phyloP scores from a whole-genome alignment of 208 protist species.

The Leishmania martiniquensis region DNA sequence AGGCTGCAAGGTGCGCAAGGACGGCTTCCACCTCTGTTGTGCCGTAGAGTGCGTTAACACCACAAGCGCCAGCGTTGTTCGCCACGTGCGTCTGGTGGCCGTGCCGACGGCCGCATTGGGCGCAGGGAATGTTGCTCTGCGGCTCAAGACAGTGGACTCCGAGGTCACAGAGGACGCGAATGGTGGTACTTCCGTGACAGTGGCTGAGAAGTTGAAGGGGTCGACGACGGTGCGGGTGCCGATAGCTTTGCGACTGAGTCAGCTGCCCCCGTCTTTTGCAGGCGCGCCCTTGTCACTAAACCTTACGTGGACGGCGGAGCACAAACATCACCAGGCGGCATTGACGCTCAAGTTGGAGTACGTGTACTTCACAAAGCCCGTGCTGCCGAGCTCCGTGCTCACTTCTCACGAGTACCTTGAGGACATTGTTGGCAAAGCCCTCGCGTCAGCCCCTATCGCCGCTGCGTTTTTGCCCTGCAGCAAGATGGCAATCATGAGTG shows the following conservation, averaged over 20 bases:
- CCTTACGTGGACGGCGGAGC: slow-evolving; percentile 50
- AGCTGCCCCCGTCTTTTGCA: slow-evolving; percentile 38
- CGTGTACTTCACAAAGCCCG: slow-evolving; percentile 62
- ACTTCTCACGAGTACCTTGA: slow-evolving; percentile 41
- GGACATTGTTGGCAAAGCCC: slow-evolving; percentile 33
- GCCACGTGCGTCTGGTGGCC: slow-evolving; percentile 20
- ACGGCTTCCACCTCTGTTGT: slow-evolving; percentile 43
- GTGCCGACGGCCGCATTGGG: slow-evolving; percentile 20
- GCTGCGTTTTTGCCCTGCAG: slow-evolving; percentile 58
- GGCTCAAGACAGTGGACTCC: background rate
- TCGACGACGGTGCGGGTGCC: slow-evolving; percentile 29
- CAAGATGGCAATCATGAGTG: slow-evolving; percentile 36
- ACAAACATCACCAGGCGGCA: slow-evolving; percentile 19
- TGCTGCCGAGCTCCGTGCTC: slow-evolving; percentile 20
- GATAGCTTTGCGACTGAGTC: slow-evolving; percentile 30
- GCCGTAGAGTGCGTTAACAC: slow-evolving; percentile 49
- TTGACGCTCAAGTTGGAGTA: slow-evolving; percentile 45
- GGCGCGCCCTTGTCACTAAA: slow-evolving; percentile 31
- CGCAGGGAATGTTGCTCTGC: slow-evolving; percentile 13
- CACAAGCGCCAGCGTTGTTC: slow-evolving; percentile 30
- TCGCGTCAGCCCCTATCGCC: slow-evolving; percentile 37
- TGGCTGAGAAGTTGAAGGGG: slow-evolving; percentile 53
- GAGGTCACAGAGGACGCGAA: background rate
- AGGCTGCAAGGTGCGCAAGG: slow-evolving; percentile 53
- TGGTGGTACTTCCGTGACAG: slow-evolving; percentile 1